Evolutionary conservation across 2,329 filamentous ascomycete species (phyloP), one percentile per base, ranked within the genome.

Genomic region (Colletotrichum sp.): DNA sequence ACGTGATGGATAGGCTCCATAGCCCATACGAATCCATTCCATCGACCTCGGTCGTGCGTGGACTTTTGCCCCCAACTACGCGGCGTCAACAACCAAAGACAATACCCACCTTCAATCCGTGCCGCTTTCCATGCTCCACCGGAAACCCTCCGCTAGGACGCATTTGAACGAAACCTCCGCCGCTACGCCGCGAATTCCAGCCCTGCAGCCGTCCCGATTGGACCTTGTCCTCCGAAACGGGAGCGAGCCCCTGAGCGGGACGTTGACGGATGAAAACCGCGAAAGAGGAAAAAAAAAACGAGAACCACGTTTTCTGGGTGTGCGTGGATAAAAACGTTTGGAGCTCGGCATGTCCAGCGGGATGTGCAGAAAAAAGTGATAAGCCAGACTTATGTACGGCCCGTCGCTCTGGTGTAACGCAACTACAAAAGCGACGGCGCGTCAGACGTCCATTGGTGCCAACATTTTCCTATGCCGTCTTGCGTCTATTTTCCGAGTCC

Each of bases 141-240:
- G 26, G 32, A 30, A 18, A 44, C 36, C 57, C 64, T 73, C 57
- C 63, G 32, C 73, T 69, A 69, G 28, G n/a, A 64, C 73, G 28
- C 18, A 59, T 76, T 69, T 18, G 73, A 65, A 76, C 66, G 72
- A 59, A 57, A 76, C 39, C n/a, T 24, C 69, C 57, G 70, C 30
- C 57, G 57, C 63, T 72, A 64, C 70, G 64, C 64, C 73, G 73
- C 59, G 9, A 28, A 36, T 13, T 52, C 24, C 73, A 72, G 73
- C 64, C 63, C 32, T 36, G 63, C 28, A 71, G 26, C 10, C 62
- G 49, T 68, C 63, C 34, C 39, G 39, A 64, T 68, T 72, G 64
- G 64, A 68, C 57, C 24, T n/a, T 36, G 73, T 49, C 49, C 18
- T 73, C 64, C 64, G 70, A 68, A 52, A 32, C 44, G 57, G n/a